Evolutionary conservation across 2,329 filamentous ascomycete species (phyloP).

Genomic region (Dothideomycetes sp.): DNA sequence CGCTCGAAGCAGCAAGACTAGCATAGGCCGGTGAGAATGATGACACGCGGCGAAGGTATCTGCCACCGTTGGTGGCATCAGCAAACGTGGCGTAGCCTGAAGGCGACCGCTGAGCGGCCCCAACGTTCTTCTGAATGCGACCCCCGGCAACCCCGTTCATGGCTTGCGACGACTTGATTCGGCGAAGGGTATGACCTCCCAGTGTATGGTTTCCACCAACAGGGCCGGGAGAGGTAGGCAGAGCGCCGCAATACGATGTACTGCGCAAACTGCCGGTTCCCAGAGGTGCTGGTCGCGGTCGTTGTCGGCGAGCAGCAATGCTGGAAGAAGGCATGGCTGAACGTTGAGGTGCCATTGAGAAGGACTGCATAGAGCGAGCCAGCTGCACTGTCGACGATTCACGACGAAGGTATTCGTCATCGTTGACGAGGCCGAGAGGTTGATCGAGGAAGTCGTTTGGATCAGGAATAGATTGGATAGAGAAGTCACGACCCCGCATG

Average conservation of each 20-base stretch:
- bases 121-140: slow-evolving; percentile 38
- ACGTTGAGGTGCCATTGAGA: slow-evolving; percentile 26
- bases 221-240: slow-evolving; percentile 31
- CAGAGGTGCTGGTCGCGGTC: slow-evolving; percentile 31
- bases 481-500: slow-evolving; percentile 14
- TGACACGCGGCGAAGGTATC: slow-evolving; percentile 32
- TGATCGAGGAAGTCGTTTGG: slow-evolving; percentile 19
- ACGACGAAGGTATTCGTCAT: slow-evolving; percentile 24
- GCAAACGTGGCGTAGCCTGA: slow-evolving; percentile 38
- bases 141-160: slow-evolving; percentile 33
- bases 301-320: slow-evolving; percentile 34
- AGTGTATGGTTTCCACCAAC: slow-evolving; percentile 34
- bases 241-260: slow-evolving; percentile 32
- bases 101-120: slow-evolving; percentile 41
- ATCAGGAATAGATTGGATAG: slow-evolving; percentile 12
- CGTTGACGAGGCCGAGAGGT: slow-evolving; percentile 24
- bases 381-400: slow-evolving; percentile 25
- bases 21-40: slow-evolving; percentile 27
- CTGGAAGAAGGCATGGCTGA: slow-evolving; percentile 25
- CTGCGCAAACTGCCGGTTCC: slow-evolving; percentile 32
- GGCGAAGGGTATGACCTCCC: slow-evolving; percentile 33
- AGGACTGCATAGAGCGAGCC: slow-evolving; percentile 28
- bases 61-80: slow-evolving; percentile 37
- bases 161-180: slow-evolving; percentile 40
- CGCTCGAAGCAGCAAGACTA: slow-evolving; percentile 19